Evolutionary conservation across 1,284 basidiomycete species (phyloP).

Genomic region (Hemileia vastatrix): DNA sequence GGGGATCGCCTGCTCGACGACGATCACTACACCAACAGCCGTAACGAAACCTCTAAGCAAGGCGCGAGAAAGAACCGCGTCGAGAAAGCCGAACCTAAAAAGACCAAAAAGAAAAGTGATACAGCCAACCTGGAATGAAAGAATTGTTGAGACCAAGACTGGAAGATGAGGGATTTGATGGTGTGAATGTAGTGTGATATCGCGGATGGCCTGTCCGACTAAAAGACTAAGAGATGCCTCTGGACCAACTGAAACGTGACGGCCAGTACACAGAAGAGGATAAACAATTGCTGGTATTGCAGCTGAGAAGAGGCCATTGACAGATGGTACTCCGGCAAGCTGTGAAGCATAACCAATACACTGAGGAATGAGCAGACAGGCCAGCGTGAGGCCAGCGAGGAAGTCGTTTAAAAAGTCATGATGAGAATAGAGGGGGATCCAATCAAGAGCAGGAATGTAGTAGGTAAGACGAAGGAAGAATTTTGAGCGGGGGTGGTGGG

Average conservation of each 20-base stretch:
- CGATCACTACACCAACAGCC: slow-evolving; percentile 53
- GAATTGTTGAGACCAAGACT: slow-evolving; percentile 55
- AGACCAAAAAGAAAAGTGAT: slow-evolving; percentile 78
- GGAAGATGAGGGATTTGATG: slow-evolving; percentile 49
- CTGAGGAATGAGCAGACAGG: slow-evolving; percentile 81
- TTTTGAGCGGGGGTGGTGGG: too few species aligned
- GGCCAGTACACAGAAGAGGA: slow-evolving; percentile 71
- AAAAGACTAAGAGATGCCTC: slow-evolving; percentile 83
- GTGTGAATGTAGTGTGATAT: slow-evolving; percentile 55
- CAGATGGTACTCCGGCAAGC: slow-evolving; percentile 51
- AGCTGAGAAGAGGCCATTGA: slow-evolving; percentile 54
- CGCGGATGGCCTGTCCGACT: slow-evolving; percentile 71
- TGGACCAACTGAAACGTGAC: slow-evolving; percentile 59
- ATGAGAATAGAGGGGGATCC: slow-evolving; percentile 20
- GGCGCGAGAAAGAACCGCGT: slow-evolving; percentile 62
- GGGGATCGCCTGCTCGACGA: slow-evolving; percentile 53
- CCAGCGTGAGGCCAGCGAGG: slow-evolving; percentile 70
- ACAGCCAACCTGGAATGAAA: slow-evolving; percentile 77
- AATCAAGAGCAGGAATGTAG: slow-evolving; percentile 21
- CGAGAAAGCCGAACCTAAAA: slow-evolving; percentile 81
- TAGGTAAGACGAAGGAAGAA: too few species aligned
- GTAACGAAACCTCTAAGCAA: slow-evolving; percentile 76
- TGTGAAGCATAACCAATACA: slow-evolving; percentile 80
- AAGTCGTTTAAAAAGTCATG: slow-evolving; percentile 50
- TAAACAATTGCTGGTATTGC: slow-evolving; percentile 56